A percentile compares a stretch with the other conserved stretches of the same genome.
Evolutionary conservation across 805 yeast genomes (phyloP).

Genomic region (Priceomyces haplophilus): DNA sequence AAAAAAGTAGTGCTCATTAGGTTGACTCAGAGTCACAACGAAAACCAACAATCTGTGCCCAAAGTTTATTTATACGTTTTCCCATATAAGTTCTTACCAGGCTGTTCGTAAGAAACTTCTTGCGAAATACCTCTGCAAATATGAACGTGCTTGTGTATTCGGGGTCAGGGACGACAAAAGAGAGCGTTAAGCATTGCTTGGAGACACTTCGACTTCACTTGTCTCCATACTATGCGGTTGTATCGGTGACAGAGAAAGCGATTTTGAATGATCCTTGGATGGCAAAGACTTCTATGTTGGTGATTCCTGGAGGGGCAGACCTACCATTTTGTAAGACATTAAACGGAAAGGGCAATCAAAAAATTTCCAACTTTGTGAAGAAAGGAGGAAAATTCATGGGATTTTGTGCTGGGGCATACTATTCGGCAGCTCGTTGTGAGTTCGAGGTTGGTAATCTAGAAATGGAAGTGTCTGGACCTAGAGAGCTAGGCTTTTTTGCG

Average conservation of each 20-base stretch:
- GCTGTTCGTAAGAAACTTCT: no score
- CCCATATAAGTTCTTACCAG: no score
- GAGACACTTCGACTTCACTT: conserved; percentile 71
- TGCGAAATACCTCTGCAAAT: conserved; percentile 8
- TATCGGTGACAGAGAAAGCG: conserved; percentile 60
- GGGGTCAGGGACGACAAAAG: conserved; percentile 81
- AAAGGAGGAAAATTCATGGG: conserved; percentile 85
- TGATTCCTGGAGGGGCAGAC: conserved; percentile 97
- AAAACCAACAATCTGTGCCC: no score
- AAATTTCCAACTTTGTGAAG: conserved; percentile 61
- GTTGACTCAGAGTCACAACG: no score
- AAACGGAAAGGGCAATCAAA: conserved; percentile 63
- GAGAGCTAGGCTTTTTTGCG: conserved; percentile 80
- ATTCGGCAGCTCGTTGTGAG: conserved; percentile 69
- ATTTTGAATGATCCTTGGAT: conserved; percentile 86
- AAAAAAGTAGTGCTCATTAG: no score
- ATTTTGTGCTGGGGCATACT: conserved; percentile 95
- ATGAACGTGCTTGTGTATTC: conserved; percentile 39
- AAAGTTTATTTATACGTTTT: no score
- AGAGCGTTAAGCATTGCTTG: conserved; percentile 78
- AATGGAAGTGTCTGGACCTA: conserved; percentile 79
- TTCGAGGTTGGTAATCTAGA: conserved; percentile 71
- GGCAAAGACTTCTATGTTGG: conserved; percentile 70
- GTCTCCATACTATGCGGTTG: conserved; percentile 87
- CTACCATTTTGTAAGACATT: conserved; percentile 74